phyloP scores from a whole-genome alignment of 306 rosid species.

The Hippophae rhamnoides region DNA sequence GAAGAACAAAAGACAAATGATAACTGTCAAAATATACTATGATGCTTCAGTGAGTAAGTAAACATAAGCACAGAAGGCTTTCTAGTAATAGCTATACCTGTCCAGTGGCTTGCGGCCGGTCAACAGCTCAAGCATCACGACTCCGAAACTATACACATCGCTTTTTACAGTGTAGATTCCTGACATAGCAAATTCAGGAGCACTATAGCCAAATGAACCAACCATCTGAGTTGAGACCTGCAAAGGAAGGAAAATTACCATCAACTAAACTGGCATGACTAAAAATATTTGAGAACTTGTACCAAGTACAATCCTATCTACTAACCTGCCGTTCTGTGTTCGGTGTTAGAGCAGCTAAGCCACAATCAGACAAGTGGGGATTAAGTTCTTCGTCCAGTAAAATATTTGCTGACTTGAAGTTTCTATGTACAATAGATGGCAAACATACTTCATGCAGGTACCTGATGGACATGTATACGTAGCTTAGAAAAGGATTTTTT shows the following conservation, averaged over 20 bases:
- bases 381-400: constrained; percentile 90
- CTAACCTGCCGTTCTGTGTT: constrained; percentile 78
- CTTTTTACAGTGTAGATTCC: constrained; percentile 95
- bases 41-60: neutral
- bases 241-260: constrained; percentile 12
- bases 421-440: constrained; percentile 95
- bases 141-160: constrained; percentile 98
- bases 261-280: constrained; percentile 1
- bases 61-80: constrained; percentile 2
- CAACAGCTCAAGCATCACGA: constrained; percentile 89
- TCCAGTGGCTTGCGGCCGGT: constrained; percentile 98
- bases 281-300: constrained; percentile 3
- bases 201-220: constrained; percentile 97
- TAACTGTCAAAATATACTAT: constrained; percentile 1
- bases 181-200: constrained; percentile 93
- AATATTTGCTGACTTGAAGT: constrained; percentile 92
- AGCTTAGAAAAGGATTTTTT: neutral
- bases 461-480: constrained; percentile 33
- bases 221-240: constrained; percentile 97
- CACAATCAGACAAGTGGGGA: constrained; percentile 86
- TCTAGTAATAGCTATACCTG: constrained; percentile 35
- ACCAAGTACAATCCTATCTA: constrained; percentile 1
- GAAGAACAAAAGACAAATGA: constrained; percentile 12
- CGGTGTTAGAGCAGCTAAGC: constrained; percentile 77
- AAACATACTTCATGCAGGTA: constrained; percentile 98